These are phyloP conservation scores for Babjeviella inositovora DNA, from an alignment of 805 yeast genomes.

Conservation along the genomic window DNA sequence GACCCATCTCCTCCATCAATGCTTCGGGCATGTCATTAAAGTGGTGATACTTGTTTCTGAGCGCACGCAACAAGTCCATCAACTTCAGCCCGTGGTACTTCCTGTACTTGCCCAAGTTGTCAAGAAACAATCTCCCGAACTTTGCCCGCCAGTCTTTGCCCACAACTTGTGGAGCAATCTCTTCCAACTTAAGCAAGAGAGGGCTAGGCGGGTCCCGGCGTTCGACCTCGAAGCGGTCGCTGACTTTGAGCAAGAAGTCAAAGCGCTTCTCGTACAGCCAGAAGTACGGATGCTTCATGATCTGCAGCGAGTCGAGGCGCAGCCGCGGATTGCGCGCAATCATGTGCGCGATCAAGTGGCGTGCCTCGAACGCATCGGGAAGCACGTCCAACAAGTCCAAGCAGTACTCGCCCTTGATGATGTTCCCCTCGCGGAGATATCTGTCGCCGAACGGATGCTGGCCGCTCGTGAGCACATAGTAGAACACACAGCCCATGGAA, in stretches of 20 bases:
- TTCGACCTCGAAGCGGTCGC: slow-evolving; percentile 84
- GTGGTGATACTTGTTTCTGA: slow-evolving; percentile 91
- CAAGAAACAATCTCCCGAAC: slow-evolving; percentile 61
- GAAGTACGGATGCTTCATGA: slow-evolving; percentile 77
- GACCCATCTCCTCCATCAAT: slow-evolving; percentile 51
- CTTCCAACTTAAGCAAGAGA: slow-evolving; percentile 38
- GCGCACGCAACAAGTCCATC: slow-evolving; percentile 76
- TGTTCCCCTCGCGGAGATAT: slow-evolving; percentile 77
- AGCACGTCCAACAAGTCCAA: slow-evolving; percentile 25
- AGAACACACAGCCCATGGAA: slow-evolving; percentile 89
- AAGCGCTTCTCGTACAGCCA: slow-evolving; percentile 66
- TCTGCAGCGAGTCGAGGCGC: slow-evolving; percentile 56
- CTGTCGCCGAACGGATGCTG: slow-evolving; percentile 92
- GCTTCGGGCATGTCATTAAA: slow-evolving; percentile 72
- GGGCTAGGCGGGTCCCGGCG: slow-evolving; percentile 65
- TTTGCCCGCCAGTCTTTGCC: slow-evolving; percentile 64
- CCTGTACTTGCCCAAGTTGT: slow-evolving; percentile 80
- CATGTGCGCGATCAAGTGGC: slow-evolving; percentile 61
- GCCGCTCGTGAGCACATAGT: slow-evolving; percentile 71
- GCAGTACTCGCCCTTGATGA: slow-evolving; percentile 48
- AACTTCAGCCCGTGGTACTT: slow-evolving; percentile 68
- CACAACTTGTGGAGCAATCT: slow-evolving; percentile 28
- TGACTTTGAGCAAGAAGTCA: slow-evolving; percentile 72
- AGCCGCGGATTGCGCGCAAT: slow-evolving; percentile 43
- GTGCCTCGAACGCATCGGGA: slow-evolving; percentile 45